Evolutionary conservation across 768 basidiomycete genomes (phyloP), one percentile per base, ranked within the genome.

Genomic region (Tylopilus cervinicoccineus): DNA sequence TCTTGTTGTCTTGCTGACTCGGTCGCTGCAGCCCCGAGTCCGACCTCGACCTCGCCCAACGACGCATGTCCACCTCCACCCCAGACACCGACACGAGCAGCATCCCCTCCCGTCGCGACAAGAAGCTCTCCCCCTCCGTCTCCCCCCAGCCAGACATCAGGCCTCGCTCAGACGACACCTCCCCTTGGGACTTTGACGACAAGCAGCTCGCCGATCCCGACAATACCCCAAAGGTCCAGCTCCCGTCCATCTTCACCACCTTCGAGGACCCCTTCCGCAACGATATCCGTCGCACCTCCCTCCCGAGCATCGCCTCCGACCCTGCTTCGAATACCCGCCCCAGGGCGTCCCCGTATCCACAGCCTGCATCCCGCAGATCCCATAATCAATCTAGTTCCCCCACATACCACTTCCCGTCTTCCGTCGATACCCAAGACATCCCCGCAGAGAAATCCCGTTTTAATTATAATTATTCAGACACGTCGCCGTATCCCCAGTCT

Each of bases 61-160:
- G 86, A 61, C 84, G 86, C 62, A 88, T 90, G 88, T 88, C 88
- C 67, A 76, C 78, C 64, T 86, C 84, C 54, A 83, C 81, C 43
- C 76, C 82, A 32, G 85, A 86, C 70, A 72, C 68, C 3, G 86
- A 88, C 68, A 31, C 62, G 2, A 77, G 74, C 70, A 77, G 73
- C 63, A 69, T 75, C 50, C 72, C 77, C 53, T 83, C 83, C 37
- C 72, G 78, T 43, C 72, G 70, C 9, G 84, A 86, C 58, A 87
- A 84, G 62, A 81, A 78, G 49, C 67, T 73, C 4, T 80, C 83
- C 1, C 80, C 84, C 41, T 78, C 78, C 3, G 50, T 50, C 17
- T 68, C 59, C 37, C 81, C 76, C 5, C 74, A 74, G 54, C 73
- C 76, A 2, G 81, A 80, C 66, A 33, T 19, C 38, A 78, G 76